phyloP scores from a whole-genome alignment of 1,284 basidiomycete species.

The Irpex sp. region DNA sequence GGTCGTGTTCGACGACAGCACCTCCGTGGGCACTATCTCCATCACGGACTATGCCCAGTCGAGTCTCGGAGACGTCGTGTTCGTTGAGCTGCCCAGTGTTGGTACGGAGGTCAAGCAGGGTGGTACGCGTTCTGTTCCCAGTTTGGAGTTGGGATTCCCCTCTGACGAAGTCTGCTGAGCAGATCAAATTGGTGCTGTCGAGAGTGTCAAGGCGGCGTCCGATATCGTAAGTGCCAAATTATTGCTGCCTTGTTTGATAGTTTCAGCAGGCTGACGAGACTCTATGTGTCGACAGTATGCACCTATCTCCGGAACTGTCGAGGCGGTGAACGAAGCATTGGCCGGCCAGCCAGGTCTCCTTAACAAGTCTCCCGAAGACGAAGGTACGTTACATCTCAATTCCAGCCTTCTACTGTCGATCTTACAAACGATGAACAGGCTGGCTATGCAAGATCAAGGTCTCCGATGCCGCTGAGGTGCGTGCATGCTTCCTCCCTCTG shows the following conservation, averaged over 20 bases:
- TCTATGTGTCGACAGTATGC: conserved; percentile 61
- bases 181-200: conserved; percentile 95
- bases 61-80: conserved; percentile 95
- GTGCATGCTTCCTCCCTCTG: conserved; percentile 11
- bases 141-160: background rate
- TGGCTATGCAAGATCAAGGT: conserved; percentile 96
- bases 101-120: conserved; percentile 73
- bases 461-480: conserved; percentile 71
- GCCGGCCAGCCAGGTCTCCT: conserved; percentile 74
- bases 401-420: background rate
- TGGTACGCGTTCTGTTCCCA: conserved; percentile 48
- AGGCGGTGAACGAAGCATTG: conserved; percentile 78
- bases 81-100: conserved; percentile 85
- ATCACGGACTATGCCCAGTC: conserved; percentile 96
- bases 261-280: conserved; percentile 2
- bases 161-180: conserved; percentile 7
- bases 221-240: conserved; percentile 71
- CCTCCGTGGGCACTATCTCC: conserved; percentile 79
- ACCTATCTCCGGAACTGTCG: conserved; percentile 84
- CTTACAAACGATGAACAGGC: conserved; percentile 43
- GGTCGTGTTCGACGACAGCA: conserved; percentile 77
- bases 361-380: conserved; percentile 85
- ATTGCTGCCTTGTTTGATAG: too few relatives aligned
- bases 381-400: conserved; percentile 54
- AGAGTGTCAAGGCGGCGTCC: conserved; percentile 97